Conservation (phyloP, 1,139 yeast species). For the Blastobotrys elegans region DNA sequence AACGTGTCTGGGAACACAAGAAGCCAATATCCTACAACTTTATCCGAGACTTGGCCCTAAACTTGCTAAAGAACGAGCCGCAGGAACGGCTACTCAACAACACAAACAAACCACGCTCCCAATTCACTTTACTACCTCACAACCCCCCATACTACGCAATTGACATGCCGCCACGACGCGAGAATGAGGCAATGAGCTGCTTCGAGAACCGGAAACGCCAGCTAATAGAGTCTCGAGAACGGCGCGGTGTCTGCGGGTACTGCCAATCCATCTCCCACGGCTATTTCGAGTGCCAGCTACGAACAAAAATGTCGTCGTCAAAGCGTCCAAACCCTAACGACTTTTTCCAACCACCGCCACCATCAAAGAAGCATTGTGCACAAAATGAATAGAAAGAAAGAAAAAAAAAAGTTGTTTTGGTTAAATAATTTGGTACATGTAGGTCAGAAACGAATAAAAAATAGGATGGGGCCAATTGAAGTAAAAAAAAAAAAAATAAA, state of each 20-base stretch:
- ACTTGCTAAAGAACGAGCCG: slow-evolving; percentile 9
- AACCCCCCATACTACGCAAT: slow-evolving; percentile 9
- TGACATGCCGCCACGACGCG: slow-evolving; percentile 1
- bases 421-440: no score
- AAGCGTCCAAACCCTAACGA: not conserved
- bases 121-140: slow-evolving; percentile 9
- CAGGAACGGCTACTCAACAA: slow-evolving; percentile 1
- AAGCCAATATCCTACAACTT: slow-evolving; percentile 7
- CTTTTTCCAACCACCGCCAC: not conserved
- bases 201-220: slow-evolving; percentile 11
- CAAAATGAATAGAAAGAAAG: no score
- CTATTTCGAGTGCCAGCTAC: slow-evolving; percentile 4
- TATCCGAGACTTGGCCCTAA: slow-evolving; percentile 9
- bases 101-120: not conserved
- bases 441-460: no score
- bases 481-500: no score
- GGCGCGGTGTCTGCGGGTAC: slow-evolving; percentile 7
- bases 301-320: not conserved
- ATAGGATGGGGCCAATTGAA: no score
- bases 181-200: slow-evolving; percentile 1
- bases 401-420: no score
- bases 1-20: slow-evolving; percentile 8
- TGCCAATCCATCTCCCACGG: not conserved
- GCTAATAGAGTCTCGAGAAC: slow-evolving; percentile 8
- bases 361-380: no score